A percentile compares a stretch with the other conserved stretches of the same genome.
Evolutionary conservation across 169 alveolate species (phyloP).

Genomic region (Cryptosporidium xiaoi): DNA sequence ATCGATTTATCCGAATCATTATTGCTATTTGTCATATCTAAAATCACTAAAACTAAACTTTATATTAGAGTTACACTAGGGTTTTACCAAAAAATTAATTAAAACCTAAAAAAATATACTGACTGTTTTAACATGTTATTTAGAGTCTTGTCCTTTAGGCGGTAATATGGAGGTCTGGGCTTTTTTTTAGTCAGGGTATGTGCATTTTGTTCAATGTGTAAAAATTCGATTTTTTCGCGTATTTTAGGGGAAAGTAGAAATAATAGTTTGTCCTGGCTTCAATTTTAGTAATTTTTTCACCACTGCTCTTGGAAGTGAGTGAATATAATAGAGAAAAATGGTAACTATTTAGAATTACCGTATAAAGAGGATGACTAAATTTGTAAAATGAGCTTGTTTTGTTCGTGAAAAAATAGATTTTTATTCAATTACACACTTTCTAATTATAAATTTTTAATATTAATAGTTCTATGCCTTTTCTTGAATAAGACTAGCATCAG

Average conservation of each 20-base stretch:
- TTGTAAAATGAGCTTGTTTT: no score
- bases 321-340: no score
- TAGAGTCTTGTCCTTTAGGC: constrained; percentile 76
- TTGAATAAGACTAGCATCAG: background rate
- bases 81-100: background rate
- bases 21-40: constrained; percentile 20
- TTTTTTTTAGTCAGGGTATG: constrained; percentile 22
- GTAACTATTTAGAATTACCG: no score
- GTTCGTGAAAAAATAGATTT: background rate
- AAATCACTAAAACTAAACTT: background rate
- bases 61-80: background rate
- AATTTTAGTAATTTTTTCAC: no score
- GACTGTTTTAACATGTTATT: constrained; percentile 26
- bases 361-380: no score
- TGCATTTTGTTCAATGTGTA: background rate
- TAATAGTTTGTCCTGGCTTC: no score
- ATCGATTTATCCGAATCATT: constrained; percentile 13
- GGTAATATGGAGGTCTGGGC: constrained; percentile 47
- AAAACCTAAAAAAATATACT: constrained; percentile 24
- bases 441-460: no score
- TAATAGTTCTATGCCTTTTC: no score
- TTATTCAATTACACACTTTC: background rate
- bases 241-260: no score
- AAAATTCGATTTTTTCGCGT: no score
- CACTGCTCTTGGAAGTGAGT: no score